Evolutionary conservation across 495 filamentous ascomycete species (phyloP), one percentile per base, ranked within the genome.

Genomic region (Chaetomium cochliodes): DNA sequence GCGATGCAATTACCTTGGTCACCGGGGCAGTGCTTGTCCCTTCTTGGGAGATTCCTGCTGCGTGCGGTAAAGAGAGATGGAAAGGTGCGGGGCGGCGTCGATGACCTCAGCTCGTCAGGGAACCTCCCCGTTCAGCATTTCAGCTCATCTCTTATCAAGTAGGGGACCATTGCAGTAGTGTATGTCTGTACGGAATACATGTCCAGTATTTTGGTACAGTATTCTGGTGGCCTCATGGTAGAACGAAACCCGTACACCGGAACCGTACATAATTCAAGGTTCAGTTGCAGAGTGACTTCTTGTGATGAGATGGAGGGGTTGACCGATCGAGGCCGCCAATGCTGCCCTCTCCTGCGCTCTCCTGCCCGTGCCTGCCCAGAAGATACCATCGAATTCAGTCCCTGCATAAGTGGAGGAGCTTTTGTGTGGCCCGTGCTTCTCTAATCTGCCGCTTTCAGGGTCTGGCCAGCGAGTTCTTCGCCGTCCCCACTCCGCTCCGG

Each of bases 91-190:
- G 49, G 12, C 2, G 33, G 12, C 2, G 12, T 11, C 22, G 22
- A 42, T 53, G 49, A 23, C 30, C 59, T 63, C 61, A 63, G 61
- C 61, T 63, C 25, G 26, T 13, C 61, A 63, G 61, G 61, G 61
- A 37, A 23, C 33, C 33, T 37, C 33, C 33, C 33, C 33, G 33
- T 37, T 37, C 33, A 12, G 9, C 33, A 7, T 12, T 37, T 37
- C 33, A 37, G 33, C 33, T 12, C 33, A 33, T 33, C 7, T 3
- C 30, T 3, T 33, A 7, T n/a, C n/a, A n/a, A n/a, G n/a, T n/a
- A 11, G 11, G 8, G 33, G 9, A 37, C 33, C 9, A 7, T 37
- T 8, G 11, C 33, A 37, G 33, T 37, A 37, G n/a, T n/a, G n/a
- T n/a, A n/a, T n/a, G n/a, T n/a, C n/a, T n/a, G n/a, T n/a, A n/a